Percentiles rank a stretch among this genome's conserved stretches.
Conservation (phyloP, 2,329 filamentous ascomycete species). For the Podosphaera fusca region DNA sequence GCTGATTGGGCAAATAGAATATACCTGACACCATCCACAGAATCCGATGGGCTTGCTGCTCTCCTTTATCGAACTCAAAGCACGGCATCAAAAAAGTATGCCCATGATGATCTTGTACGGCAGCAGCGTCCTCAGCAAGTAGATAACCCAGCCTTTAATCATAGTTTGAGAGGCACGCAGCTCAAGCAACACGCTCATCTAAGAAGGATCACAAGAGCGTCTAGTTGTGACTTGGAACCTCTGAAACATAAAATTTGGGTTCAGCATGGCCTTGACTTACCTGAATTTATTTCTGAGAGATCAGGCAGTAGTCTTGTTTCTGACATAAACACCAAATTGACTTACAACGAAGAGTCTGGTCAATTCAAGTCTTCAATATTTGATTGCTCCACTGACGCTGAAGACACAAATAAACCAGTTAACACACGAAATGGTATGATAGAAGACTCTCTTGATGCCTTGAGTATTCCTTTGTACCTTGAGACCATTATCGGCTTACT, state of each 20-base stretch:
- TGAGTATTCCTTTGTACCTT: conserved; percentile 33
- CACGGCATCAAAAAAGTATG: conserved; percentile 22
- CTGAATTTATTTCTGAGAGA: conserved; percentile 19
- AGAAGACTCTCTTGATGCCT: conserved; percentile 2
- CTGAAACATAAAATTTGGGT: conserved; percentile 32
- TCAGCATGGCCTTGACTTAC: conserved; percentile 32
- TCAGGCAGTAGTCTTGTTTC: conserved; percentile 15
- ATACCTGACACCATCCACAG: conserved; percentile 44
- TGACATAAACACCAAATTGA: neutral
- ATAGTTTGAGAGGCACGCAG: conserved; percentile 15
- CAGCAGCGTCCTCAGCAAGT: conserved; percentile 17
- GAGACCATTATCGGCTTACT: conserved; percentile 54
- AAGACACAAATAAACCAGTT: neutral
- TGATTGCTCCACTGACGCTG: neutral
- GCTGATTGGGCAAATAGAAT: conserved; percentile 63
- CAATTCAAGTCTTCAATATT: neutral
- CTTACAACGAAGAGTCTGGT: neutral
- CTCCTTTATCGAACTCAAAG: conserved; percentile 42
- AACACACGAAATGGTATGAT: neutral
- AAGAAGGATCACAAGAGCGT: conserved; percentile 17
- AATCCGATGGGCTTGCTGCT: conserved; percentile 50
- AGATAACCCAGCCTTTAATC: conserved; percentile 16
- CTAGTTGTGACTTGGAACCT: conserved; percentile 11
- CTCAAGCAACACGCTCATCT: conserved; percentile 12
- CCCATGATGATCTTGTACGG: conserved; percentile 18